phyloP scores from a whole-genome alignment of 164 flowering plant genomes.

The Tetracentron sinense region DNA sequence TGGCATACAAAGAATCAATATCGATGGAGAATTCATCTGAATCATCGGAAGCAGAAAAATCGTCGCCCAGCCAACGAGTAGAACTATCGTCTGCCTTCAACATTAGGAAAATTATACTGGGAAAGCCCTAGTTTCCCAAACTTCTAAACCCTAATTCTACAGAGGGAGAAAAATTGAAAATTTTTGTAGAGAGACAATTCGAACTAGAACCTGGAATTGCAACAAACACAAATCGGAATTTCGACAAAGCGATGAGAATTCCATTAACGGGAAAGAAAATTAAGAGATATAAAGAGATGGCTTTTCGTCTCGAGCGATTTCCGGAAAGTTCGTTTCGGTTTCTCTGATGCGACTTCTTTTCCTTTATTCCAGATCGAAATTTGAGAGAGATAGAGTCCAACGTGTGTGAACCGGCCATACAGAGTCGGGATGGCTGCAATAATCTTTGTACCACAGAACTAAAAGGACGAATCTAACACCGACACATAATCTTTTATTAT shows the following conservation, averaged over 20 bases:
- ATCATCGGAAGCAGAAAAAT: background rate
- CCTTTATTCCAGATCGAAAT: background rate
- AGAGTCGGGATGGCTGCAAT: too few relatives aligned
- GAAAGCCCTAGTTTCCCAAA: background rate
- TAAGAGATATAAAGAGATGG: background rate
- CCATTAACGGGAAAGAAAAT: background rate
- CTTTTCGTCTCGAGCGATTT: too few relatives aligned
- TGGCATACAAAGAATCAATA: slow-evolving; percentile 15
- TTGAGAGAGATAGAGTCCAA: background rate
- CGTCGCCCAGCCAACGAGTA: background rate
- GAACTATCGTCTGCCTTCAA: slow-evolving; percentile 23
- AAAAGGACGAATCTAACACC: too few relatives aligned
- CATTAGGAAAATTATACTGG: slow-evolving; percentile 18
- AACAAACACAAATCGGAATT: background rate
- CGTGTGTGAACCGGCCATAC: too few relatives aligned
- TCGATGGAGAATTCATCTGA: slow-evolving; percentile 20
- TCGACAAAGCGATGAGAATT: background rate
- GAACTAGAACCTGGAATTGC: background rate
- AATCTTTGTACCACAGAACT: too few relatives aligned
- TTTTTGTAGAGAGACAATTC: too few relatives aligned
- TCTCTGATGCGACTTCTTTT: slow-evolving; percentile 10
- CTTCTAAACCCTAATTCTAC: slow-evolving; percentile 9
- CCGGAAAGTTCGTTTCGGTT: slow-evolving; percentile 16
- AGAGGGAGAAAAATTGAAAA: too few relatives aligned
- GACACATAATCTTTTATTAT: too few relatives aligned